Evolutionary conservation across 2,329 filamentous ascomycete species (phyloP).

Genomic region (Moelleriella libera): DNA sequence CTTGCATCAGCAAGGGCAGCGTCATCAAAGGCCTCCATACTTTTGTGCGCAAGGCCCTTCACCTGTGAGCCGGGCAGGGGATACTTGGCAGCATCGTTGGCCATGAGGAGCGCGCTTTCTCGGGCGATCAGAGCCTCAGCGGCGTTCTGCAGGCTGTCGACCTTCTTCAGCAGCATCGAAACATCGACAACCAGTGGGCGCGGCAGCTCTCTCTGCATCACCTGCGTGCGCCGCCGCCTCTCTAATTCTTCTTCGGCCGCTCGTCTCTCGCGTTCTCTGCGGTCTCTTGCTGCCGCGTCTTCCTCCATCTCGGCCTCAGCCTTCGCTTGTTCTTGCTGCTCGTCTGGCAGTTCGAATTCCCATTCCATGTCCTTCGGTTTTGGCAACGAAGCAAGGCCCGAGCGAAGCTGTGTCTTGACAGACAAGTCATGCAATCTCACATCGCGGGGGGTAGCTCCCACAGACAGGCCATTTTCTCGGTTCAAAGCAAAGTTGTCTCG

Average conservation of each 20-base stretch:
- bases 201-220: conserved; percentile 76
- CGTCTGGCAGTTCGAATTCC: conserved; percentile 85
- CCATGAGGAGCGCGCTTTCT: conserved; percentile 69
- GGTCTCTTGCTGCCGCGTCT: conserved; percentile 60
- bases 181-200: conserved; percentile 63
- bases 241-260: conserved; percentile 66
- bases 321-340: conserved; percentile 47
- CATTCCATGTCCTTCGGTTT: conserved; percentile 89
- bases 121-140: conserved; percentile 56
- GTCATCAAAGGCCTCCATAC: conserved; percentile 54
- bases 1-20: conserved; percentile 59
- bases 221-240: conserved; percentile 72
- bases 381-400: conserved; percentile 67
- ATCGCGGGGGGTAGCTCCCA: conserved; percentile 66
- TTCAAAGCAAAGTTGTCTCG: conserved; percentile 82
- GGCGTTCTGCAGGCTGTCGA: conserved; percentile 45
- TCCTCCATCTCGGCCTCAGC: conserved; percentile 36
- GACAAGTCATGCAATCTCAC: conserved; percentile 57
- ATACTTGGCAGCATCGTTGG: conserved; percentile 64
- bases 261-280: conserved; percentile 57
- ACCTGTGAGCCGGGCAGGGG: conserved; percentile 56
- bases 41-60: conserved; percentile 33
- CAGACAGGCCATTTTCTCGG: conserved; percentile 49
- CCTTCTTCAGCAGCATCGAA: conserved; percentile 48
- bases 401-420: conserved; percentile 52